These are phyloP conservation scores for Pseudogymnoascus sp. DNA, from an alignment of 2,329 filamentous ascomycete species.

Conservation along the genomic window DNA sequence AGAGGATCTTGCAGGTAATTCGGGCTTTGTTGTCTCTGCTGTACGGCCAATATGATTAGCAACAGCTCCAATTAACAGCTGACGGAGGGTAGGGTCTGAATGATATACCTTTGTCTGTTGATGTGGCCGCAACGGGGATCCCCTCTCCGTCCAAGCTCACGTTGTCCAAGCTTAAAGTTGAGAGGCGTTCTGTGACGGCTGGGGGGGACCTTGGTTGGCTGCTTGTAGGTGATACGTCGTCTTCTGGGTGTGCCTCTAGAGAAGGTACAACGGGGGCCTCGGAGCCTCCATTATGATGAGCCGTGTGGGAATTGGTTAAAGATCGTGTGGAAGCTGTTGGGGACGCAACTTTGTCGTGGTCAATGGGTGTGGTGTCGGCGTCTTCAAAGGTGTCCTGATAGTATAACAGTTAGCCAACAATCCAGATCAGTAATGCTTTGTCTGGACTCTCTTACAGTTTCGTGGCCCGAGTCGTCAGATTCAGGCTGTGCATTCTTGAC, in stretches of 20 bases:
- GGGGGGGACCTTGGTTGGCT: slow-evolving; percentile 41
- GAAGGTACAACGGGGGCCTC: slow-evolving; percentile 33
- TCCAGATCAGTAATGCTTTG: not conserved
- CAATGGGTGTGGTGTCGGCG: slow-evolving; percentile 47
- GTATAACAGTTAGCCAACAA: not conserved
- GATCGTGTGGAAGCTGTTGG: not conserved
- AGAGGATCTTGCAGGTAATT: slow-evolving; percentile 31
- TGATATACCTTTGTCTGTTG: not conserved
- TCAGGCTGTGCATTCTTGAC: not conserved
- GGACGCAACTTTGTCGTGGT: slow-evolving; percentile 2
- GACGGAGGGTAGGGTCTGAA: not conserved
- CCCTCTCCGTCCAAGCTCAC: slow-evolving; percentile 58
- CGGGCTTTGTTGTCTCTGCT: slow-evolving; percentile 14
- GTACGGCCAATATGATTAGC: not conserved
- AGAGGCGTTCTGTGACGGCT: slow-evolving; percentile 42
- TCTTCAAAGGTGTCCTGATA: slow-evolving; percentile 74
- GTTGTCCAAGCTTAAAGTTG: slow-evolving; percentile 50
- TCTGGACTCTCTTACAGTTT: not conserved
- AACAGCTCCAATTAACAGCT: not conserved
- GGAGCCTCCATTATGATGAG: not conserved
- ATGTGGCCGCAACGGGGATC: not conserved
- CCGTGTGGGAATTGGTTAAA: not conserved
- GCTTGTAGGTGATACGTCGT: slow-evolving; percentile 16
- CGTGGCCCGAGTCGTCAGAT: slow-evolving; percentile 1
- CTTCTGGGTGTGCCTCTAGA: slow-evolving; percentile 26